Evolutionary conservation across 2,329 filamentous ascomycete genomes (phyloP), one percentile per base, ranked within the genome.

Genomic region (Sphaerostilbella broomeana): DNA sequence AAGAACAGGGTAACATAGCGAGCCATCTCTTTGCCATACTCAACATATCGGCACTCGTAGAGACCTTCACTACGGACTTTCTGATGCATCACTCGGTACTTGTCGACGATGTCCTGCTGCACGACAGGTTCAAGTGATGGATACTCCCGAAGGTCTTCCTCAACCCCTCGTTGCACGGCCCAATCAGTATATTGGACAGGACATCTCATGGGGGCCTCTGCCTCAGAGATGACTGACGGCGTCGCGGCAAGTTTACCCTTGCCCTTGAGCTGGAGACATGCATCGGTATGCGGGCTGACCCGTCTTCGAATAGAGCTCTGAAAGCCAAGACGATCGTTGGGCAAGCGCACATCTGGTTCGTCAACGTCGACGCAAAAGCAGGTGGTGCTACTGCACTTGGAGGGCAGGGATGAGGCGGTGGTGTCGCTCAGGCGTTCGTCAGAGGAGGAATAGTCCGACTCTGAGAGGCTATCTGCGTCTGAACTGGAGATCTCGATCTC

Each of bases 41-140:
- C 79, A 24, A 64, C 71, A 61, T 94, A 95, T 53, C 86, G 84
- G 71, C 89, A 95, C 35, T 87, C 57, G 60, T 87, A 97, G 2
- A 97, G 72, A 0, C 84, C 84, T 54, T 84, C 83, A 11, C 73
- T 79, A 50, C 74, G 70, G 47, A 98, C 79, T 17, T 77, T 76
- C 49, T 83, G 64, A 52, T 89, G 72, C 18, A 97, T 68, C 8
- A 75, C 67, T n/a, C 87, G 81, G 58, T 97, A 98, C 58, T 89
- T 94, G 30, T 68, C 64, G 26, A 86, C 74, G 43, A 98, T 87
- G 34, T 70, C 69, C 40, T 79, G 77, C 58, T 98, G 92, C 1
- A 80, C 90, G 6, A 66, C 65, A 3, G 68, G 58, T 54, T 95
- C 86, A 12, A 92, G 65, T 1, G 83, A 69, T 0, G 92, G 92